Evolutionary conservation across 2,329 filamentous ascomycete genomes (phyloP).

Genomic region (Phialemonium atrogriseum): DNA sequence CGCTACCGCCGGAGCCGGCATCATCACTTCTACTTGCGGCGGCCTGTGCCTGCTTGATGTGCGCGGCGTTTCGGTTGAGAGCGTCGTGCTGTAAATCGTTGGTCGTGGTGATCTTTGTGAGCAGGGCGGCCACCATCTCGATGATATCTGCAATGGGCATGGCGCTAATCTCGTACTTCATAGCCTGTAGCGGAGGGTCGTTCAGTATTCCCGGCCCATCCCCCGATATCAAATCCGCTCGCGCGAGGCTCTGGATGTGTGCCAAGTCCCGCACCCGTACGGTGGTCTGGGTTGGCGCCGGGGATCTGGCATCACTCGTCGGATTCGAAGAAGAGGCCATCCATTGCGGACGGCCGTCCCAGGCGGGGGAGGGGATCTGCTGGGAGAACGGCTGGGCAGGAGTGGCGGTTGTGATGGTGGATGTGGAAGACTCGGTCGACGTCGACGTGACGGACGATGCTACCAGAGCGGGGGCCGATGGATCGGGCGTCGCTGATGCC

Average conservation of each 20-base stretch:
- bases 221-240: constrained; percentile 61
- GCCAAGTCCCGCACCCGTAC: constrained; percentile 83
- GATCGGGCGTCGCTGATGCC: constrained; percentile 11
- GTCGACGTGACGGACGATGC: constrained; percentile 25
- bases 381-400: constrained; percentile 10
- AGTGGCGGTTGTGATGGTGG: constrained; percentile 15
- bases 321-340: constrained; percentile 14
- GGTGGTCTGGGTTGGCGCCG: constrained; percentile 35
- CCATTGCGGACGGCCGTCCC: constrained; percentile 20
- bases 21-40: constrained; percentile 14
- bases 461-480: constrained; percentile 11
- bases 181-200: constrained; percentile 43
- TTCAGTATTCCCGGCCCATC: constrained; percentile 39
- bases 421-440: constrained; percentile 15
- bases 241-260: constrained; percentile 84
- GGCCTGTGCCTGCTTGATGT: constrained; percentile 43
- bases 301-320: constrained; percentile 22
- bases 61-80: constrained; percentile 62
- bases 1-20: constrained; percentile 6
- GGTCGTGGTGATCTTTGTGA: constrained; percentile 95
- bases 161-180: constrained; percentile 86
- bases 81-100: constrained; percentile 94
- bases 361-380: constrained; percentile 25
- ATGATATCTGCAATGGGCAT: constrained; percentile 98
- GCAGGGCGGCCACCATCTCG: constrained; percentile 93